Evolutionary conservation across 805 yeast species (phyloP), one percentile per base, ranked within the genome.

Genomic region (Barnettozyma siamensis): DNA sequence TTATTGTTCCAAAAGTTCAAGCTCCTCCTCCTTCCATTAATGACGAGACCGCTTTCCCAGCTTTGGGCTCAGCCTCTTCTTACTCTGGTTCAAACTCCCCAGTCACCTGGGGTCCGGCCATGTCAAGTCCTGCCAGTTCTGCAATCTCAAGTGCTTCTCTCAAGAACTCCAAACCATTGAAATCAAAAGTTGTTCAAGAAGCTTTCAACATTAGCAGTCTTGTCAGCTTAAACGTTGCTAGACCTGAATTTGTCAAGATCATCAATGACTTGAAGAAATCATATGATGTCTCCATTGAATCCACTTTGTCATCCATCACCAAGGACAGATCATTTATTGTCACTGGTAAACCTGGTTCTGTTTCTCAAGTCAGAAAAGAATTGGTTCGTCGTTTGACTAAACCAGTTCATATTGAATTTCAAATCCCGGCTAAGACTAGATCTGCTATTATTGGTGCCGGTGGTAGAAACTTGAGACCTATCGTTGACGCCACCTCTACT

Each of bases 371-470:
- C 43, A 83, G 81, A 61, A 75, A 87, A 48, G 85, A 83, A 48
- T 72, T 91, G 43, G 73, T 85, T 46, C 80, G 78, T 57, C 82
- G 77, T 51, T 72, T 91, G 58, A 81, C 94, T 30, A 83, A 80
- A 60, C 94, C 94, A 41, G 76, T 83, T 42, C 66, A 65, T 6
- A 64, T 76, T 36, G 63, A 69, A 24, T 75, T 89, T 57, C 59
- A 71, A 24, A 76, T 89, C 40, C 97, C 98, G 26, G 75, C 89
- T 12, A 76, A 75, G 50, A 72, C 86, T 44, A 76, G 93, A 63
- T 74, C 94, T 7, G 74, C 76, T 37, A 76, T 89, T 44, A 89
- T 89, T 64, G 98, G 98, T 44, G 73, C 89, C 33, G 85, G 82
- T 59, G 98, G 98, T 59, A 75, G 73, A 53, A 82, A 72, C 46